phyloP scores from a whole-genome alignment of 2,329 filamentous ascomycete species.

The Aspergillus tamarii region DNA sequence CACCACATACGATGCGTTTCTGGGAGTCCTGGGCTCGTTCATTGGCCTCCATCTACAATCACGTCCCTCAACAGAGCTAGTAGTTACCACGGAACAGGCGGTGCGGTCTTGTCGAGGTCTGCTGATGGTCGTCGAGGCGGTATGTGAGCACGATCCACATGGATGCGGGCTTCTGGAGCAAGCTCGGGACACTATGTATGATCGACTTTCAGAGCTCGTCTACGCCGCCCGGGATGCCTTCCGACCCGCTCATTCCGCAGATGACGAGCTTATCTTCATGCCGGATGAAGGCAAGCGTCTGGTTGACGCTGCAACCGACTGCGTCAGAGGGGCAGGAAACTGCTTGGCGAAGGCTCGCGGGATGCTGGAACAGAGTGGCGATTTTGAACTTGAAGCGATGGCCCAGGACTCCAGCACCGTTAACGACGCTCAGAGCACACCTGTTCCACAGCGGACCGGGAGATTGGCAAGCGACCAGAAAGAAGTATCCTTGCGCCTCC shows the following conservation, averaged over 20 bases:
- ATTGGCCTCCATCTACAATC: constrained; percentile 92
- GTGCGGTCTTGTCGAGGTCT: constrained; percentile 80
- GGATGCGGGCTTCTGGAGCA: constrained; percentile 68
- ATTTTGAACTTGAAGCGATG: constrained; percentile 75
- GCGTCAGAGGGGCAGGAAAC: constrained; percentile 86
- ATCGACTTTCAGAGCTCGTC: constrained; percentile 78
- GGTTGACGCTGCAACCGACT: constrained; percentile 78
- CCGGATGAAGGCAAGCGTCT: constrained; percentile 77
- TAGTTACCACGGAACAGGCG: constrained; percentile 79
- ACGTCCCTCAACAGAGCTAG: constrained; percentile 82
- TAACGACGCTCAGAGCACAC: constrained; percentile 23
- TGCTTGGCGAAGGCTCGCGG: constrained; percentile 85
- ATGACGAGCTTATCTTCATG: constrained; percentile 76
- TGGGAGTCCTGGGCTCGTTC: constrained; percentile 89
- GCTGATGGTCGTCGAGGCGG: constrained; percentile 76
- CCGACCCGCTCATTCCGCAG: constrained; percentile 66
- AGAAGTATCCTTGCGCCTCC: constrained; percentile 44
- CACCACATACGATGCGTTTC: constrained; percentile 80
- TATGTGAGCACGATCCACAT: constrained; percentile 75
- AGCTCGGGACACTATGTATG: constrained; percentile 76
- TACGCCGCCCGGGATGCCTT: constrained; percentile 80
- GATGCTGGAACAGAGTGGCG: constrained; percentile 84
- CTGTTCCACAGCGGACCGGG: constrained; percentile 23
- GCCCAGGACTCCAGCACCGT: constrained; percentile 49
- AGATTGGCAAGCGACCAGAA: constrained; percentile 21